phyloP scores from a whole-genome alignment of 2,329 filamentous ascomycete species.

The Balansia obtecta region DNA sequence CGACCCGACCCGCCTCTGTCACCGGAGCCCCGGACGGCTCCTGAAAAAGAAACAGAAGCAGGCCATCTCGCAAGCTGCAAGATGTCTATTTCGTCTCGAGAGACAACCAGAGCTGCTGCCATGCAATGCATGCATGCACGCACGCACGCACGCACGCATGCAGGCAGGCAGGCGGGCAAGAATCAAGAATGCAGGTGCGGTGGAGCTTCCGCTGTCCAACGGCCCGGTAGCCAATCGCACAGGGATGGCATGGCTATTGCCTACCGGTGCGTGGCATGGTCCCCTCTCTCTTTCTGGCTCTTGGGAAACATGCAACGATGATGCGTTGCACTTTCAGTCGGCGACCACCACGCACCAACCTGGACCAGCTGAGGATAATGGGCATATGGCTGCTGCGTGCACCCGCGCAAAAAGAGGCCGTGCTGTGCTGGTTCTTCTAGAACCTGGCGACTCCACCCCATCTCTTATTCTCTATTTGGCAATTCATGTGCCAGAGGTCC shows the following conservation, averaged over 20 bases:
- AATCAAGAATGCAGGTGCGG: not conserved
- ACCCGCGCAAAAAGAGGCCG: not conserved
- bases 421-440: too few relatives aligned
- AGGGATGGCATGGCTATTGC: too few relatives aligned
- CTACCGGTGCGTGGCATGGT: too few relatives aligned
- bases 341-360: slow-evolving; percentile 10
- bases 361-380: slow-evolving; percentile 19
- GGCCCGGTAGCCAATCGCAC: slow-evolving; percentile 21
- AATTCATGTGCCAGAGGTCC: too few relatives aligned
- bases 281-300: too few relatives aligned
- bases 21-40: too few relatives aligned
- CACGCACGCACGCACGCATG: too few relatives aligned
- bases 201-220: slow-evolving; percentile 12
- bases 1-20: too few relatives aligned
- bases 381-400: not conserved
- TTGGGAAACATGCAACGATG: not conserved
- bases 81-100: not conserved
- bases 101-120: not conserved
- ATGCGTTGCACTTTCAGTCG: not conserved
- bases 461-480: too few relatives aligned
- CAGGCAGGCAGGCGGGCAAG: too few relatives aligned
- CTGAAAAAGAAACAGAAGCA: too few relatives aligned
- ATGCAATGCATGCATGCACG: not conserved
- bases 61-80: not conserved
- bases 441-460: too few relatives aligned